These are phyloP conservation scores for Carnegiea gigantea DNA, from an alignment of 179 eudicot species.

Conservation along the genomic window DNA sequence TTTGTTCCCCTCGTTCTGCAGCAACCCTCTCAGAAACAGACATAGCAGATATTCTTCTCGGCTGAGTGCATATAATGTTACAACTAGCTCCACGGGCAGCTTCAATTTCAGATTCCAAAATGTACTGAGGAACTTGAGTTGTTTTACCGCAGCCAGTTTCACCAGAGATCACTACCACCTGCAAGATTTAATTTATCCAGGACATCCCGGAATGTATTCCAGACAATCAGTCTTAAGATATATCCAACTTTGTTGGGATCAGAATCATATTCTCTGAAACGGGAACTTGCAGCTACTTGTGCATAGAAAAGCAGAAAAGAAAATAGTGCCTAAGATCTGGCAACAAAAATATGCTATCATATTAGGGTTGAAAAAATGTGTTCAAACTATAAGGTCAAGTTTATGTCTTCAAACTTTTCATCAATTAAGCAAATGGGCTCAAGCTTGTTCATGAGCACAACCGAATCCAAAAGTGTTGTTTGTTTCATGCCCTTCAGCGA, in stretches of 20 bases:
- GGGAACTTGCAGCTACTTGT: background rate
- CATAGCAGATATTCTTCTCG: slow-evolving; percentile 91
- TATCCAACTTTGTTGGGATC: background rate
- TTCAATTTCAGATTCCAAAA: slow-evolving; percentile 82
- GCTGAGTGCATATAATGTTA: slow-evolving; percentile 85
- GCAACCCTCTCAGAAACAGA: slow-evolving; percentile 93
- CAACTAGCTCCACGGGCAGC: slow-evolving; percentile 80
- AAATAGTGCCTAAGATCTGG: too few species aligned
- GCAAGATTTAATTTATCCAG: slow-evolving; percentile 18
- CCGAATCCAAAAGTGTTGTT: background rate
- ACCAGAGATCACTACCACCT: slow-evolving; percentile 91
- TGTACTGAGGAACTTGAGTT: slow-evolving; percentile 90
- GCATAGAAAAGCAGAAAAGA: too few species aligned
- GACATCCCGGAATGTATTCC: background rate
- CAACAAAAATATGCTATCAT: too few species aligned
- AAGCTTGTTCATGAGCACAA: background rate
- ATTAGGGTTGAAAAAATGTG: background rate
- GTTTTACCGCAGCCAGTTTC: slow-evolving; percentile 97
- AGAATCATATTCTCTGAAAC: background rate
- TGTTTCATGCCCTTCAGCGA: background rate
- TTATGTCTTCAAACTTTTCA: background rate
- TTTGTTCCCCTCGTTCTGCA: slow-evolving; percentile 83
- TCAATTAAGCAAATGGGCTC: background rate
- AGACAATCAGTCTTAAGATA: background rate
- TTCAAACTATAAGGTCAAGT: background rate